Base-by-base conservation (phyloP, 306 rosid species). In the Castanea crenata region DNA sequence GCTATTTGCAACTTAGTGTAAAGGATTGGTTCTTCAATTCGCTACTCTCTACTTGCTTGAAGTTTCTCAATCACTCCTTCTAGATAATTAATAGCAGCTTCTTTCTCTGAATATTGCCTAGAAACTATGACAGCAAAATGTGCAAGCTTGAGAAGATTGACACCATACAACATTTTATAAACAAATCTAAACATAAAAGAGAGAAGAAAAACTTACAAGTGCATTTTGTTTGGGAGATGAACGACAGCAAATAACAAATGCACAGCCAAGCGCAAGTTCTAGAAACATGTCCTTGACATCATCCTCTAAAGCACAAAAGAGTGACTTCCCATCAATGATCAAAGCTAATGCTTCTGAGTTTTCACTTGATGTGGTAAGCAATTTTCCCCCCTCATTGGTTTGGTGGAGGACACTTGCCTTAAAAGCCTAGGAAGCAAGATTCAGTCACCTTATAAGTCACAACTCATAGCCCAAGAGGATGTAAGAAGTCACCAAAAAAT, bases 161-260 rank as follows among this genome's bases (percentile, higher is more conserved):
- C 16, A 49, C 54, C 54, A 12, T 10, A 49, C 54, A 49, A 13
- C 14, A 49, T 49, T 49, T 49, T 49, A 49, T 49, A 49, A 11
- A 49, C 54, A 49, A 49, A 49, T 49, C 5, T 49, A 71, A 41
- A 18, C 38, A 34, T 59, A 16, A 80, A 49, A 27, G 51, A 49
- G 55, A 68, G 35, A 57, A 52, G 20, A 68, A 62, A 56, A 74
- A 78, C 91, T 87, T 85, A 94, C 99, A 74, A 93, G 94, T 76
- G 98, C 98, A 83, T 96, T 96, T 87, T 96, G 99, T 84, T 93
- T 96, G 69, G 99, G 99, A 79, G 99, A 96, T 52, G 99, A 93
- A 73, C 99, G 95, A 52, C 99, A 96, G 86, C 99, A 96, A 82
- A 96, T 93, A 55, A 96, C 98, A 35, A 97, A 96, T 74, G 99